Evolutionary conservation across 495 filamentous ascomycete genomes (phyloP), one percentile per base, ranked within the genome.

Genomic region (Margaritispora aquatica): DNA sequence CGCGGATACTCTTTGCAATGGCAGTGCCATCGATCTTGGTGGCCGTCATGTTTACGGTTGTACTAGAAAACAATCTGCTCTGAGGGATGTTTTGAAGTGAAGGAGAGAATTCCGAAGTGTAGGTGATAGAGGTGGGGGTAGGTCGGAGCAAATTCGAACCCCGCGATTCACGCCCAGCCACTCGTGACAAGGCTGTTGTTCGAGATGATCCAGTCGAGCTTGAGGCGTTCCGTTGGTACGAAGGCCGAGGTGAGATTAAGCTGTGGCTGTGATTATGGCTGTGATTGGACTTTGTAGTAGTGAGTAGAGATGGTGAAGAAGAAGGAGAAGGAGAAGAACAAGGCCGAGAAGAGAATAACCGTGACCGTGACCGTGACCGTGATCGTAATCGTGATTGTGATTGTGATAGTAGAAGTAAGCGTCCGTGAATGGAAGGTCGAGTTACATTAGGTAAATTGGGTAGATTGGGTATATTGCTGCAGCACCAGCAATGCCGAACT

Each of bases 21-120:
- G 88, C 89, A 26, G 88, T 96, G 72, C 94, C 94, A 76, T 98
- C 93, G 68, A 98, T 94, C 78, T 89, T 96, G 68, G 84, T 82
- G 61, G 90, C 93, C 64, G 84, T 82, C 90, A 95, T 96, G 58
- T 76, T 75, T 63, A 71, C 69, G 34, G 67, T 26, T 65, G 75
- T 77, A 67, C 68, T 73, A 58, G 80, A 84, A 65, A 84, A 69
- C 2, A 23, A 17, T 24, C 64, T 59, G 10, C 15, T 44, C 22
- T 21, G 46, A 27, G 22, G 44, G 24, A 10, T 48, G 49, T 29
- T 21, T 26, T 19, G 38, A 17, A 26, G 4, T 58, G 60, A 20
- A 21, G 47, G 11, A 51, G 52, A 34, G 44, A 58, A 36, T 19
- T 54, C 9, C 36, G 53, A 48, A 38, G 27, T 21, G 29, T 5